Base-by-base conservation (phyloP, 768 basidiomycete species). In the Termitomyces titanicus region DNA sequence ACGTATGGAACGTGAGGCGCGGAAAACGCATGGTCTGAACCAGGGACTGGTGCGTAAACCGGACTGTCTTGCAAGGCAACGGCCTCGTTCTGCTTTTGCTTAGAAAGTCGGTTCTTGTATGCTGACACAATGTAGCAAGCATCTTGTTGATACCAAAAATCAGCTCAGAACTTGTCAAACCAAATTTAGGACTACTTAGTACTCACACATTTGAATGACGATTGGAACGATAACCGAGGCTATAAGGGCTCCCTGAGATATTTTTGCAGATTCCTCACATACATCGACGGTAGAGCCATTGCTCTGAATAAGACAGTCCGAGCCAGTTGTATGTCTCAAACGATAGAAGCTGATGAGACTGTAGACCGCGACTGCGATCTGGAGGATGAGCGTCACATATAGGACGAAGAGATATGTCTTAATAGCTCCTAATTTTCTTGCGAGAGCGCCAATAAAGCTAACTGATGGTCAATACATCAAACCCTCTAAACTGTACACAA, bases 371-470 rank as follows among this genome's bases (percentile, higher is more conserved):
- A 25, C 17, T 48, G 22, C 22, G 18, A 35, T 35, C 17, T 25
- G 22, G 10, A 34, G 34, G 34, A 48, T 35, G 47, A 35, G 47
- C 2, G 10, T 48, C 10, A 25, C 24, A 25, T 37, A 25, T 22
- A 48, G 47, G 17, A 35, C 34, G 34, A 35, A 25, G 6, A 49
- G n/a, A 37, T 37, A n/a, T 20, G 17, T 48, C 35, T n/a, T 25
- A n/a, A 49, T 38, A 24, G 35, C 34, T 17, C 25, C 70, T 43
- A 67, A 64, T 57, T 72, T 76, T 47, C 68, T 74, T 55, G 70
- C 62, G 18, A 76, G 58, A 31, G 74, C 72, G 39, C 75, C 75
- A 20, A 76, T 55, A 63, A 76, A 75, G 17, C 74, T 76, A 13
- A 27, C 37, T 12, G 35, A 18, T n/a, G 17, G 7, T 27, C 35